A percentile compares a stretch with the other conserved stretches of the same genome.
Evolutionary conservation across 192 early-diverging fungal genomes (phyloP).

Genomic region (Diversispora epigaea): DNA sequence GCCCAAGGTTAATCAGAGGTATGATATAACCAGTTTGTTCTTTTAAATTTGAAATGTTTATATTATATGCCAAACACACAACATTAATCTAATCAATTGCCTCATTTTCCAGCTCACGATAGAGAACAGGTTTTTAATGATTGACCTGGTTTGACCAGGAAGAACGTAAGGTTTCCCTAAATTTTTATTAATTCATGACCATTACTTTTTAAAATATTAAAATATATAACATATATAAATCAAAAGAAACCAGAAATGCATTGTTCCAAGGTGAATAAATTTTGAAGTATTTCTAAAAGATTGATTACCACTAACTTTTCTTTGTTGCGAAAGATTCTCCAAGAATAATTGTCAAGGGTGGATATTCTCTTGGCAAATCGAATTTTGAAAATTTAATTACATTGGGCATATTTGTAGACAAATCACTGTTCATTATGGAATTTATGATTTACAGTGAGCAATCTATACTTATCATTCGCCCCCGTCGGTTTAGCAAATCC

Average conservation of each 20-base stretch:
- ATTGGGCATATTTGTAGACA: conserved; percentile 21
- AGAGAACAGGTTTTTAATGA: not conserved
- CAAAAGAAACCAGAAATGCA: not conserved
- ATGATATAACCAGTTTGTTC: conserved; percentile 1
- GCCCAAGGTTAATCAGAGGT: conserved; percentile 17
- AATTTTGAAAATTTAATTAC: conserved; percentile 5
- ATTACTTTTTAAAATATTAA: conserved; percentile 15
- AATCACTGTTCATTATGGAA: conserved; percentile 31
- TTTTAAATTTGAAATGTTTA: conserved; percentile 10
- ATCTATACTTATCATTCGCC: conserved; percentile 28
- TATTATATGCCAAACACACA: conserved; percentile 1
- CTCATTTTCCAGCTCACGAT: conserved; percentile 7
- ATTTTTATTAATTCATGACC: conserved; percentile 8
- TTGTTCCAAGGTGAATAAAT: conserved; percentile 19
- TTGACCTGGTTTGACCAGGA: not conserved
- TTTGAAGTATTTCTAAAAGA: conserved; percentile 17
- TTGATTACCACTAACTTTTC: conserved; percentile 11
- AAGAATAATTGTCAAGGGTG: not conserved
- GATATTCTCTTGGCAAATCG: conserved; percentile 1
- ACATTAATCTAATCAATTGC: conserved; percentile 4
- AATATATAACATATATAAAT: no score
- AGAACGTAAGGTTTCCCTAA: conserved; percentile 9
- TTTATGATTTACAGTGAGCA: conserved; percentile 8
- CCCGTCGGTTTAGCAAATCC: conserved; percentile 26
- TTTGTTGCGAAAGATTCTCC: not conserved